Conservation (phyloP, 1,139 yeast species). For the Yamadazyma spencermartinsiae region DNA sequence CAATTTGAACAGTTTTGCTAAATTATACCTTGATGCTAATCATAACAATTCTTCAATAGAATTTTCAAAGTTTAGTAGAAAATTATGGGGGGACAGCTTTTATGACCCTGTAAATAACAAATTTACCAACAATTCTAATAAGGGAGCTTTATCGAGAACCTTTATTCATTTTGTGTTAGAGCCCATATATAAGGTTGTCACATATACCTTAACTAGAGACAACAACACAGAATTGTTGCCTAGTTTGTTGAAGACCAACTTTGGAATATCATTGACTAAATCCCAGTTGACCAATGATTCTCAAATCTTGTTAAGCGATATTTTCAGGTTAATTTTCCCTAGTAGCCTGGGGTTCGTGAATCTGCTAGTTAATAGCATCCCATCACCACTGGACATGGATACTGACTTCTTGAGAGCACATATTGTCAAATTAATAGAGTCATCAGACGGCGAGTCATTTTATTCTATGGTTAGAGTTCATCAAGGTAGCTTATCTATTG, state of each 20-base stretch:
- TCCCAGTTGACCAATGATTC: conserved; percentile 51
- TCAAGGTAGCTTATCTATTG: conserved; percentile 56
- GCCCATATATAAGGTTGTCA: conserved; percentile 78
- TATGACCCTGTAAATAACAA: conserved; percentile 44
- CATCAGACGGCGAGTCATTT: conserved; percentile 47
- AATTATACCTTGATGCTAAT: conserved; percentile 42
- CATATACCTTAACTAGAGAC: conserved; percentile 60
- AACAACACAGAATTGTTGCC: conserved; percentile 38
- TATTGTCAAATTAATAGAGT: conserved; percentile 60
- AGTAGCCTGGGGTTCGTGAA: conserved; percentile 56
- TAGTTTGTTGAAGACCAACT: conserved; percentile 44
- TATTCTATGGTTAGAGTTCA: conserved; percentile 61
- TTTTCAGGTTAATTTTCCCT: conserved; percentile 58
- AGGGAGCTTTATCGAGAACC: conserved; percentile 41
- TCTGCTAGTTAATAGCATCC: conserved; percentile 33
- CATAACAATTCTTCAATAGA: conserved; percentile 27
- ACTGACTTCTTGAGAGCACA: conserved; percentile 42
- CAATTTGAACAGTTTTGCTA: conserved; percentile 64
- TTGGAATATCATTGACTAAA: conserved; percentile 44
- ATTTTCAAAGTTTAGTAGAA: conserved; percentile 42
- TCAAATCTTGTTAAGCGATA: conserved; percentile 53
- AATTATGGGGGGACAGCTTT: conserved; percentile 79
- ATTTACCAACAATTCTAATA: conserved; percentile 42
- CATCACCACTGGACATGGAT: conserved; percentile 38
- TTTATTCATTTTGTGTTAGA: conserved; percentile 71